phyloP scores from a whole-genome alignment of 106 monocot species.

The Vanilla planifolia region DNA sequence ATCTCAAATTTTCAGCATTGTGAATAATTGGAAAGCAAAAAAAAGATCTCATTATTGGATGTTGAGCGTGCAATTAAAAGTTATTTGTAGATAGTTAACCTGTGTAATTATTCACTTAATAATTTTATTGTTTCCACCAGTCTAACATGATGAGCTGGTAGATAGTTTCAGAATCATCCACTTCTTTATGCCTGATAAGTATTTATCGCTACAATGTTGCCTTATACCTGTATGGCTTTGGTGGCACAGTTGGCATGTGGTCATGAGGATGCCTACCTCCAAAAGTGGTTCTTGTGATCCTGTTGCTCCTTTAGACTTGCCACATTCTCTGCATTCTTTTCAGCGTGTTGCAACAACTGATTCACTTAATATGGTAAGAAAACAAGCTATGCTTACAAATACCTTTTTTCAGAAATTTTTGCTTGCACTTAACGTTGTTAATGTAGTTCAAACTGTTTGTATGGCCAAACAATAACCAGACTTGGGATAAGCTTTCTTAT shows the following conservation, averaged over 20 bases:
- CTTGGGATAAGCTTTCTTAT: not conserved
- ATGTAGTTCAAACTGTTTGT: not conserved
- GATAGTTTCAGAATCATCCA: not conserved
- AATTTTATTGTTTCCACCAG: not conserved
- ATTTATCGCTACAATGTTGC: not conserved
- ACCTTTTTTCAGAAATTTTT: not conserved
- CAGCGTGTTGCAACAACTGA: constrained; percentile 62
- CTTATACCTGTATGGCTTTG: not conserved
- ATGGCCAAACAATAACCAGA: not conserved
- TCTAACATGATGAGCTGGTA: constrained; percentile 1
- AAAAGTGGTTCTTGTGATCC: constrained; percentile 71
- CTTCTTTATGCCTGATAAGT: not conserved
- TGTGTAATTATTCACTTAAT: not conserved
- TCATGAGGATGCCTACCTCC: constrained; percentile 79
- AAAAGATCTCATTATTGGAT: too few species aligned
- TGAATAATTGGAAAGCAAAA: too few species aligned
- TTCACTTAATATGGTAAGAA: constrained; percentile 60
- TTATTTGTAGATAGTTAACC: too few species aligned
- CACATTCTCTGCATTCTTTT: constrained; percentile 82
- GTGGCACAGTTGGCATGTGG: constrained; percentile 79
- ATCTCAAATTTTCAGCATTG: too few species aligned
- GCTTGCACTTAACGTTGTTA: not conserved
- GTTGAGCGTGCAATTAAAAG: too few species aligned
- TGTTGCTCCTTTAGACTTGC: constrained; percentile 71
- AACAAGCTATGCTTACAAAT: not conserved